Conservation (phyloP, 2,329 filamentous ascomycete genomes). For the Sporothrix euskadiensis region DNA sequence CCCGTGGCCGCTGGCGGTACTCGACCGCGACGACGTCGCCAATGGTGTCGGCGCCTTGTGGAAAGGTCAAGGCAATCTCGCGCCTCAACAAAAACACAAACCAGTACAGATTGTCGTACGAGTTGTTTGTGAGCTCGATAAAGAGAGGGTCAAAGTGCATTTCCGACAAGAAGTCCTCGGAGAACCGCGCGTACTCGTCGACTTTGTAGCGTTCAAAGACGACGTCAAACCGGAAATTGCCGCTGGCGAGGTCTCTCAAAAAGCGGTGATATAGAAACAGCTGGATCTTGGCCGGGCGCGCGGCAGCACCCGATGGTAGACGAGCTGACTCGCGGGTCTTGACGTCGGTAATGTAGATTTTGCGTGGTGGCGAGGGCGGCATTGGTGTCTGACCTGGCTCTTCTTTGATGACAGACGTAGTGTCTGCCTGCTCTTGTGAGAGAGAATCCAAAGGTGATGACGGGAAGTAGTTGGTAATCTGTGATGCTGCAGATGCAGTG, state of each 20-base stretch:
- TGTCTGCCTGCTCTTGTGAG: not conserved
- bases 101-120: conserved; percentile 52
- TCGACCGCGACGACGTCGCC: conserved; percentile 55
- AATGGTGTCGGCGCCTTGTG: conserved; percentile 50
- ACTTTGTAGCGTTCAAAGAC: conserved; percentile 73
- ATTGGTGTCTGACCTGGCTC: not conserved
- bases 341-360: conserved; percentile 78
- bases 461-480: conserved; percentile 33
- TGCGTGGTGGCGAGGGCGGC: conserved; percentile 29
- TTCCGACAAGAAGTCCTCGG: conserved; percentile 59
- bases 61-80: conserved; percentile 56
- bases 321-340: conserved; percentile 74
- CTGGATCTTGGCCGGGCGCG: conserved; percentile 79
- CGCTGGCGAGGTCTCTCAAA: conserved; percentile 72
- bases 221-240: conserved; percentile 65
- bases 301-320: conserved; percentile 63
- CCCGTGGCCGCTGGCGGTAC: conserved; percentile 45
- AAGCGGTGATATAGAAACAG: conserved; percentile 87
- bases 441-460: conserved; percentile 1
- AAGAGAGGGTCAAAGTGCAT: conserved; percentile 34
- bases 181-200: conserved; percentile 66
- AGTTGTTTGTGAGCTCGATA: conserved; percentile 1
- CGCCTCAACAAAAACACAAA: conserved; percentile 49
- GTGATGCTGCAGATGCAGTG: conserved; percentile 24
- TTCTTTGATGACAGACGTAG: not conserved